Evolutionary conservation across 2,329 filamentous ascomycete genomes (phyloP), one percentile per base, ranked within the genome.

Genomic region (Aaosphaeria arxii): DNA sequence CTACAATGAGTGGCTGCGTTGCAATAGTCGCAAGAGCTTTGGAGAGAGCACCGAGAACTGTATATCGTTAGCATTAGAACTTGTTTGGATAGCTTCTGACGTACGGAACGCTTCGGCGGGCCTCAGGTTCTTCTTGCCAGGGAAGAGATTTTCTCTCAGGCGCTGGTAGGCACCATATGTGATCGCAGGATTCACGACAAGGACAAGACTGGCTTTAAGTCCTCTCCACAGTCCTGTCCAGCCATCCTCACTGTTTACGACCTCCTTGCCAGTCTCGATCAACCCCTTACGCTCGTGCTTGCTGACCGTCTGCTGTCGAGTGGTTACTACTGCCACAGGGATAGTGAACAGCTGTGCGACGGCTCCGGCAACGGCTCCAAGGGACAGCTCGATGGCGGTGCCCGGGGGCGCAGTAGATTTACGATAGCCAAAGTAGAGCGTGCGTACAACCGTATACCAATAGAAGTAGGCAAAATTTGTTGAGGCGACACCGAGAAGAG

Each of bases 381-480:
- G 78, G 1, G 85, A 81, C 48, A 99, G 79, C 72, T 99, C 94
- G 40, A 87, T 79, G 4, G 87, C 82, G 0, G 91, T 97, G 17
- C 88, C 86, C 2, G 91, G 89, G 29, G 86, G 67, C 57, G 80
- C 81, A 52, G 79, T 70, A 38, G 82, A 75, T 56, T 81, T 81
- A 57, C 74, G 74, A 28, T 77, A 79, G 13, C 75, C 73, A 56
- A 89, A 73, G 70, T 97, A 97, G 17, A 96, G 72, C 11, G 84
- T 84, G 54, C 94, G 85, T 31, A 96, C 89, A 30, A 94, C 75
- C 5, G 90, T 92, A 71, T 97, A 97, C 91, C 92, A 97, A 76
- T 99, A 99, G 71, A 99, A 99, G 75, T 99, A 99, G 62, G 94
- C 94, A 69, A 99, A 99, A 72, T 99, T 99, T 45, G 92, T 97